Evolutionary conservation across 2,329 filamentous ascomycete species (phyloP), one percentile per base, ranked within the genome.

Genomic region (Sarocladium kiliense): DNA sequence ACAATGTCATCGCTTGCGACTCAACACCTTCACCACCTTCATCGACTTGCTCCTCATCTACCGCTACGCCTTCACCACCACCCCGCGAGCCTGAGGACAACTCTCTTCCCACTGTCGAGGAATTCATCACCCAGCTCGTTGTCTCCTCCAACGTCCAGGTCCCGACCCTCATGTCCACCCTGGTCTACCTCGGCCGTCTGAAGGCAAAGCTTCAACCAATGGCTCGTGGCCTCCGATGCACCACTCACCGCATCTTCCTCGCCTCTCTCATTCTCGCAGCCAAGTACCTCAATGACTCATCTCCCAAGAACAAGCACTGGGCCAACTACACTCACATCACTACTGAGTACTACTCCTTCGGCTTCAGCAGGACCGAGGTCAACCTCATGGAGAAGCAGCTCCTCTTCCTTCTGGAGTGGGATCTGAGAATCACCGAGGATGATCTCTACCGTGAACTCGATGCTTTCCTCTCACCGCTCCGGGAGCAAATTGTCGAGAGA

Each of bases 271-370:
- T 94, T 67, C 79, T 87, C 45, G 86, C 94, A 1, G 93, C 94
- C 64, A 99, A 99, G 85, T 97, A 97, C 72, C 82, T 97, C 63
- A 97, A 99, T 72, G 94, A 97, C 79, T 96, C 91, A 58, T 97
- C 91, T 12, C 94, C 94, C 60, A 97, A 97, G 86, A 99, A 99
- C 84, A 97, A 97, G 85, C 94, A 99, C 80, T 99, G 94, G 94
- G 92, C 94, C 61, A 87, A 86, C 65, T 99, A 97, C 79, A 96
- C 88, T 58, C 77, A 86, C 65, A 86, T 96, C 63, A 87, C 79
- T 70, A 84, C 85, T 11, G 75, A 78, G 9, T 68, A 64, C 58
- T 79, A 76, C 67, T 83, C 79, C 66, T 99, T 97, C 66, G 89
- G 91, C 64, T 97, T 99, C 79, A 93, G 86, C 65, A 81, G 92